phyloP scores from a whole-genome alignment of 1,139 yeast species.

The Blastobotrys raffinosifermentans region DNA sequence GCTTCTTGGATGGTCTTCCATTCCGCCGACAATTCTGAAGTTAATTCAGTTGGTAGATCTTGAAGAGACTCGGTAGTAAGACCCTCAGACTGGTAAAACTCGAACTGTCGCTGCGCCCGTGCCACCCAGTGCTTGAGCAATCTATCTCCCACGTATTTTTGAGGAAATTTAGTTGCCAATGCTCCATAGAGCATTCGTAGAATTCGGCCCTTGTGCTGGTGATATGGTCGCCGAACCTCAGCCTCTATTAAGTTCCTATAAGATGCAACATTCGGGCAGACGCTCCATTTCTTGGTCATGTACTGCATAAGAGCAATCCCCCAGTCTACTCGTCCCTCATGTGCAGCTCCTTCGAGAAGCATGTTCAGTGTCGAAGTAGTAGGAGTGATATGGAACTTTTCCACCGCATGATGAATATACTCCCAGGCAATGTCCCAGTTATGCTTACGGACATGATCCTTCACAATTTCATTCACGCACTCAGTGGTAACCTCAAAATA shows the following conservation, averaged over 20 bases:
- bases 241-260: conserved; percentile 21
- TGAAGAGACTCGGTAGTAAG: conserved; percentile 1
- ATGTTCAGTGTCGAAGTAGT: conserved; percentile 20
- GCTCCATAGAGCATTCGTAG: conserved; percentile 15
- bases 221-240: conserved; percentile 16
- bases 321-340: conserved; percentile 23
- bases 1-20: conserved; percentile 3
- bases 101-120: conserved; percentile 3
- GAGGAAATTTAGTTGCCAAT: conserved; percentile 3
- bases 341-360: conserved; percentile 18
- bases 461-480: conserved; percentile 10
- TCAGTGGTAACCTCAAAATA: conserved; percentile 10
- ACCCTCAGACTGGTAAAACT: conserved; percentile 1
- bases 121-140: not conserved
- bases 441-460: not conserved
- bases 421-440: conserved; percentile 17
- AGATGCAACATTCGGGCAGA: conserved; percentile 16
- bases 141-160: not conserved
- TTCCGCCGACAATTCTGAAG: not conserved
- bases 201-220: conserved; percentile 14
- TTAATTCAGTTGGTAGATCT: too few species aligned
- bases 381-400: conserved; percentile 16
- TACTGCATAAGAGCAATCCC: conserved; percentile 21
- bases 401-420: conserved; percentile 14
- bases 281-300: conserved; percentile 17